Evolutionary conservation across 140 eudicot species (phyloP), one percentile per base, ranked within the genome.

Genomic region (Stevia rebaudiana): DNA sequence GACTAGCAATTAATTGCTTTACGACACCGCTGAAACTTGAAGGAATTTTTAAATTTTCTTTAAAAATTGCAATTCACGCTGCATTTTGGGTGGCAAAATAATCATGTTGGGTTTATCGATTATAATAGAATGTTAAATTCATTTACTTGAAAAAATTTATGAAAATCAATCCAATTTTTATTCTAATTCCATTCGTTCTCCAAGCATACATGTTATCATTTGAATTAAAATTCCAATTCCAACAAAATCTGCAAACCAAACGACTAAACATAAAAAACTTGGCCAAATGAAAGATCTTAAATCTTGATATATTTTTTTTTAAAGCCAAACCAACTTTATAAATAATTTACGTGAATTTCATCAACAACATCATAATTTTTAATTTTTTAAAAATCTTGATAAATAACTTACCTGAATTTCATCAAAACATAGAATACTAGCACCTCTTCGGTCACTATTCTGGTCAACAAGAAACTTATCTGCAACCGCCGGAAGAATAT

Each of bases 401-500:
- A 25, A 11, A 41, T 3, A n/a, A 3, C 6, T 42, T 19, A 82
- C 97, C 97, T 90, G 99, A 44, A 92, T 85, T 77, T 92, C 99
- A 63, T 92, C 99, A 70, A 92, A 92, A 75, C 99, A 92, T n/a
- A 92, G 82, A 73, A 92, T 71, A 60, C 90, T 83, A 43, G 97
- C 89, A 57, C 99, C 97, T 73, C 72, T 79, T 77, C 42, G 60
- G 56, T 75, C 71, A 70, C 54, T 72, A 8, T 66, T 81, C 54
- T 63, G 80, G 51, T 86, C 86, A n/a, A 81, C 81, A 54, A 92
- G 94, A 81, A 92, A 92, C 61, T 83, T 85, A 61, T 92, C 99
- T 17, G 99, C 99, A 2, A 92, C 99, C 53, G 87, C 90, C 30
- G 97, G 99, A 81, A 92, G 97, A 77, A 92, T 92, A 78, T 92